These are phyloP conservation scores for Dalbergia cultrata DNA, from an alignment of 306 rosid species.

Conservation along the genomic window DNA sequence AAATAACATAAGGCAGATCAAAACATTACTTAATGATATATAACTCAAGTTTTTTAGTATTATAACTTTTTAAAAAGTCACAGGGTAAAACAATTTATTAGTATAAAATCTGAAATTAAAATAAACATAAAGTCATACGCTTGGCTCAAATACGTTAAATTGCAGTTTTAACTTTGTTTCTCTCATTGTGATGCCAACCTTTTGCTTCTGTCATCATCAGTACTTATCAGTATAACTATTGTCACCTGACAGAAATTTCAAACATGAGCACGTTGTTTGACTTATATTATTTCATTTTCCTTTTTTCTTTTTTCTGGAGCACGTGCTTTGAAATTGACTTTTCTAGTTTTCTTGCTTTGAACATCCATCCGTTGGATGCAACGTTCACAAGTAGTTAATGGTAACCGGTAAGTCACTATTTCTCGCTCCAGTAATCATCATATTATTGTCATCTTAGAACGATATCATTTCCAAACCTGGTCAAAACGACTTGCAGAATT, in stretches of 20 bases:
- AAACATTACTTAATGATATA: too few relatives aligned
- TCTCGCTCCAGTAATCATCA: not conserved
- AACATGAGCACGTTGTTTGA: not conserved
- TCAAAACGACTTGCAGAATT: not conserved
- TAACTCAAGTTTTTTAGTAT: too few relatives aligned
- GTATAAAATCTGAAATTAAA: too few relatives aligned
- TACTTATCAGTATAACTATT: not conserved
- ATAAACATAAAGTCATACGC: too few relatives aligned
- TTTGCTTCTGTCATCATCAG: not conserved
- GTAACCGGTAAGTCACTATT: not conserved
- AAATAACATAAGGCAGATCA: too few relatives aligned
- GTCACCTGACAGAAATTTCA: not conserved
- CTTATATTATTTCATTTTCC: not conserved
- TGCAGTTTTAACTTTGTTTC: not conserved
- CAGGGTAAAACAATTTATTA: too few relatives aligned
- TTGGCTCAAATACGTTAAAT: not conserved
- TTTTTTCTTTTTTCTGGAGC: not conserved
- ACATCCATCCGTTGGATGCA: not conserved
- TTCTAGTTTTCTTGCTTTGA: not conserved
- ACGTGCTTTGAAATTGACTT: constrained; percentile 13
- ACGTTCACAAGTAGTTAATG: not conserved
- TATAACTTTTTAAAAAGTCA: too few relatives aligned
- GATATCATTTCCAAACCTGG: not conserved
- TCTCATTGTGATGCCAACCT: not conserved
- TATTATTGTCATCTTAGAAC: too few relatives aligned